These are phyloP conservation scores for Globisporangium middletonii DNA, from an alignment of 352 stramenopile genomes.

Conservation along the genomic window DNA sequence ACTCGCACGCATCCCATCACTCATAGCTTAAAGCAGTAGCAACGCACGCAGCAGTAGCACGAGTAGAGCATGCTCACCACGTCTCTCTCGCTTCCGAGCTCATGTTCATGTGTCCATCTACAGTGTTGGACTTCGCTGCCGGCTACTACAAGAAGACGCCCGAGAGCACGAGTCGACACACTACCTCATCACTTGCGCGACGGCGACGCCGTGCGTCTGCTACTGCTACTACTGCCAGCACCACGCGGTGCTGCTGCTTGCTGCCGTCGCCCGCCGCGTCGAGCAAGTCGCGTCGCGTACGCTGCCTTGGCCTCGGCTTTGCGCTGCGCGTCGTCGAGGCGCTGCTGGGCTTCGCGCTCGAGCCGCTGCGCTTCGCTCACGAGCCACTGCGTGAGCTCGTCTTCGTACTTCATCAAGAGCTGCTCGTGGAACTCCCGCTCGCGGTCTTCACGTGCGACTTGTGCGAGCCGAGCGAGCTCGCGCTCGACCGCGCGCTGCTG, in stretches of 20 bases:
- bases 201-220: too few relatives aligned
- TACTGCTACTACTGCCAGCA: too few relatives aligned
- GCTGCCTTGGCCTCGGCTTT: constrained; percentile 43
- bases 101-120: too few relatives aligned
- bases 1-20: too few relatives aligned
- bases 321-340: constrained; percentile 30
- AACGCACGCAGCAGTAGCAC: too few relatives aligned
- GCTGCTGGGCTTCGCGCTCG: constrained; percentile 29
- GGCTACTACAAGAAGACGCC: too few relatives aligned
- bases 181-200: too few relatives aligned
- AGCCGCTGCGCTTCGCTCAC: constrained; percentile 38
- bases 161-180: too few relatives aligned
- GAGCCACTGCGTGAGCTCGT: constrained; percentile 59
- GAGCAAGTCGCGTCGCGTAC: constrained; percentile 44
- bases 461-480: constrained; percentile 32
- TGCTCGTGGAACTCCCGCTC: constrained; percentile 46
- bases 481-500: constrained; percentile 44
- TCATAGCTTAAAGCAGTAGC: too few relatives aligned
- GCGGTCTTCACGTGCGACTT: constrained; percentile 27
- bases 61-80: too few relatives aligned
- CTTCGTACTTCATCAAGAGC: constrained; percentile 65
- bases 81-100: too few relatives aligned
- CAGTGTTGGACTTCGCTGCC: too few relatives aligned
- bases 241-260: constrained; percentile 4
- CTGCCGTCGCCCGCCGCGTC: constrained; percentile 51